phyloP scores from a whole-genome alignment of 2,329 filamentous ascomycete genomes.

The Byssothecium circinans region DNA sequence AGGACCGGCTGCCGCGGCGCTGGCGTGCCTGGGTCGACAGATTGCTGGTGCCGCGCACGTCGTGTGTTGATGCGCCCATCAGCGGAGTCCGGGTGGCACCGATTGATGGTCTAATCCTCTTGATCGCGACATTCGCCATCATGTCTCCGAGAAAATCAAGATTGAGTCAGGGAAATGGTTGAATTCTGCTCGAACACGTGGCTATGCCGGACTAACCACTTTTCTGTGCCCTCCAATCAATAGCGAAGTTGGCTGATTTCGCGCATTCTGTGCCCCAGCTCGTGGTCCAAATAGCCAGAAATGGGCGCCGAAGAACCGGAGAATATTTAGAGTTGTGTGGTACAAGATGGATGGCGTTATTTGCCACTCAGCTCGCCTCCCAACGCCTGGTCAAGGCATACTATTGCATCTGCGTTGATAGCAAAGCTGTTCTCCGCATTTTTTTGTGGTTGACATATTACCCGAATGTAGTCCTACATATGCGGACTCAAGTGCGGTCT shows the following conservation, averaged over 20 bases:
- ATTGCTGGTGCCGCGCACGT: too few species aligned
- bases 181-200: too few species aligned
- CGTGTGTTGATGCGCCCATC: too few species aligned
- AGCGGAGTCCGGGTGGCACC: too few species aligned
- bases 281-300: slow-evolving; percentile 2
- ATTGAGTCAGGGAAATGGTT: too few species aligned
- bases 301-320: slow-evolving; percentile 11
- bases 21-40: too few species aligned
- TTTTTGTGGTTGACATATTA: background rate
- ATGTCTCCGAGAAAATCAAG: too few species aligned
- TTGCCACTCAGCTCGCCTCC: slow-evolving; percentile 12
- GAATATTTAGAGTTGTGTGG: slow-evolving; percentile 12
- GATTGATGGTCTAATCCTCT: too few species aligned
- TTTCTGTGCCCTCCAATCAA: too few species aligned
- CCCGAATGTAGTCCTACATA: slow-evolving; percentile 1
- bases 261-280: background rate
- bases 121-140: background rate
- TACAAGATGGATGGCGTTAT: slow-evolving; percentile 14
- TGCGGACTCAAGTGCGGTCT: slow-evolving; percentile 6
- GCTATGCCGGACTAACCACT: too few species aligned
- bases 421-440: background rate
- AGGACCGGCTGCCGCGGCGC: too few species aligned
- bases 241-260: too few species aligned
- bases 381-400: slow-evolving; percentile 10
- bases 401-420: background rate